phyloP scores from a whole-genome alignment of 306 rosid species.

The Cotoneaster glaucophyllus region DNA sequence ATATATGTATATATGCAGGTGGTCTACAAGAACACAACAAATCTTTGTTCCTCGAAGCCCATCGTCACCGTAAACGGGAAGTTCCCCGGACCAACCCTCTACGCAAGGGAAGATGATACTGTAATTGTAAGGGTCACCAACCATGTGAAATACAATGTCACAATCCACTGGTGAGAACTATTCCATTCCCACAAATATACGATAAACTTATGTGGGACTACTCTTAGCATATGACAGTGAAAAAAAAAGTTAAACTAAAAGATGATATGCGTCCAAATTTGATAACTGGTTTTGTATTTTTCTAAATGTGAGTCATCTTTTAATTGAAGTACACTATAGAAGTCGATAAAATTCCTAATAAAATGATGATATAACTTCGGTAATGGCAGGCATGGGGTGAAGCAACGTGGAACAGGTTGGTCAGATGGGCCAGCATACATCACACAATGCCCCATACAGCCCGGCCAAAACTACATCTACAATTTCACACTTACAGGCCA shows the following conservation, averaged over 20 bases:
- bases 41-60: slow-evolving; percentile 52
- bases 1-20: slow-evolving; percentile 37
- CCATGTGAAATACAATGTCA: slow-evolving; percentile 42
- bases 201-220: not conserved
- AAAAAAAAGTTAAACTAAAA: no score
- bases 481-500: slow-evolving; percentile 61
- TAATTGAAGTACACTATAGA: not conserved
- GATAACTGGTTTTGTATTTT: no score
- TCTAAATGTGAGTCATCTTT: not conserved
- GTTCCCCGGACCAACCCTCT: slow-evolving; percentile 64
- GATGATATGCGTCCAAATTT: not conserved
- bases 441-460: slow-evolving; percentile 70
- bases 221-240: not conserved
- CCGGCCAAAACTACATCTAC: slow-evolving; percentile 51
- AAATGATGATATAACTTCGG: not conserved
- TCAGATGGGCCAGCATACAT: slow-evolving; percentile 75
- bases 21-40: slow-evolving; percentile 48
- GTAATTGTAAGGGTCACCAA: slow-evolving; percentile 59
- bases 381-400: slow-evolving; percentile 59
- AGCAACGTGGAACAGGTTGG: slow-evolving; percentile 55
- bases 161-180: slow-evolving; percentile 64
- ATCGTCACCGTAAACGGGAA: slow-evolving; percentile 49
- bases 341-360: not conserved
- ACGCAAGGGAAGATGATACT: slow-evolving; percentile 71
- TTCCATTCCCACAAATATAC: not conserved